Conservation (phyloP, 345 rosid genomes). For the Jatropha curcas region DNA sequence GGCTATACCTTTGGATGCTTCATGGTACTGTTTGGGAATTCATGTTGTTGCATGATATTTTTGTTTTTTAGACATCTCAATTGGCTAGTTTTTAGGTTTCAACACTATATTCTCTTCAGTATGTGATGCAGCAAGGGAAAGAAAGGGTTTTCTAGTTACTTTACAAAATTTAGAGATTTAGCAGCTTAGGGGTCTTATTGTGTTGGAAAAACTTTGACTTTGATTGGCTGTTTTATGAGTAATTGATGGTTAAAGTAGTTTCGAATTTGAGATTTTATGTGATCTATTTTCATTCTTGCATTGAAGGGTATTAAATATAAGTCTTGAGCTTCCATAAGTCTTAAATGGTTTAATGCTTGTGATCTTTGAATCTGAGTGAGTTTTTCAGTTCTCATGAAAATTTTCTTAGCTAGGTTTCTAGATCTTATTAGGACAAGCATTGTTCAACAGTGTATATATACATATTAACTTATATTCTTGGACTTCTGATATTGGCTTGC, state of each 20-base stretch:
- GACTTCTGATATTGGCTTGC: too few relatives aligned
- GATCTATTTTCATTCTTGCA: too few relatives aligned
- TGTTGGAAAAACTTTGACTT: neutral
- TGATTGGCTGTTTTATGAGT: neutral
- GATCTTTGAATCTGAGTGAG: neutral
- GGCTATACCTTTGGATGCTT: neutral
- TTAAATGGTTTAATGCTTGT: too few relatives aligned
- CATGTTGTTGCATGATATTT: neutral
- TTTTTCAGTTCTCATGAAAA: neutral
- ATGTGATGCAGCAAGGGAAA: neutral
- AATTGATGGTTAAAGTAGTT: slow-evolving; percentile 1
- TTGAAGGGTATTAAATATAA: too few relatives aligned
- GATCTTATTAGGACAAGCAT: too few relatives aligned
- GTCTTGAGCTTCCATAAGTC: neutral
- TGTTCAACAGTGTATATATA: too few relatives aligned
- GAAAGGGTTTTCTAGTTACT: neutral
- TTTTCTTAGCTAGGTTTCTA: neutral
- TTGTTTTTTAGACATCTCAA: neutral
- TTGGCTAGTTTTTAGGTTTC: neutral
- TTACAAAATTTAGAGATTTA: neutral
- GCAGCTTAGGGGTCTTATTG: neutral
- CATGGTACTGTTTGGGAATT: neutral
- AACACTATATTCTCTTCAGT: too few relatives aligned
- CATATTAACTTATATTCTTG: too few relatives aligned
- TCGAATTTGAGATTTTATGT: neutral